These are phyloP conservation scores for Aspergillus sp. DNA, from an alignment of 2,329 filamentous ascomycete genomes.

Conservation along the genomic window DNA sequence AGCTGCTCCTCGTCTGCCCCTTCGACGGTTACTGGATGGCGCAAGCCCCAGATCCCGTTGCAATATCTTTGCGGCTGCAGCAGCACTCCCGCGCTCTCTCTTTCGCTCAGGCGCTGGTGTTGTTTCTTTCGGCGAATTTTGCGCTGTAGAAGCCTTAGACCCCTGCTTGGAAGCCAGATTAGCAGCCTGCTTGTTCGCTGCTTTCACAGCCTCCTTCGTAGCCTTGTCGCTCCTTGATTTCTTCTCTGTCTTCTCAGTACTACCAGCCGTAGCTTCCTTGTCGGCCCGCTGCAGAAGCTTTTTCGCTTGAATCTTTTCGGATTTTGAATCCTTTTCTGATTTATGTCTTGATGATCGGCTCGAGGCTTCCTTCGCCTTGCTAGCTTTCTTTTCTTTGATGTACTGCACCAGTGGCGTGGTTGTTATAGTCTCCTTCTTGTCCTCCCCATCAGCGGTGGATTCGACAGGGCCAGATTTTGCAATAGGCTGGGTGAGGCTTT, in stretches of 20 bases:
- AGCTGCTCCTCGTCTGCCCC: constrained; percentile 32
- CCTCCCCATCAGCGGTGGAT: constrained; percentile 49
- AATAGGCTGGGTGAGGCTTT: constrained; percentile 75
- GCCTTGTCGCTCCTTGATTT: constrained; percentile 54
- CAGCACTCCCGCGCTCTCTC: constrained; percentile 54
- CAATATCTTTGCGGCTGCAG: constrained; percentile 58
- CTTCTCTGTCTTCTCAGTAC: constrained; percentile 40
- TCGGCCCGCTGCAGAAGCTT: constrained; percentile 43
- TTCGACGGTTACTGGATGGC: constrained; percentile 44
- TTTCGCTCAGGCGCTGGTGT: constrained; percentile 52
- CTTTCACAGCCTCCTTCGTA: constrained; percentile 62
- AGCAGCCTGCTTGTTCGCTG: constrained; percentile 47
- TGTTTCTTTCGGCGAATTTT: constrained; percentile 25
- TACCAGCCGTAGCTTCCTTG: constrained; percentile 28
- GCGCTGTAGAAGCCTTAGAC: constrained; percentile 17
- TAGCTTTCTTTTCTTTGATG: constrained; percentile 87
- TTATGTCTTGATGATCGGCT: constrained; percentile 41
- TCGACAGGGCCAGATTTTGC: constrained; percentile 56
- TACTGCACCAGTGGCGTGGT: constrained; percentile 89
- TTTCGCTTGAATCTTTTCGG: constrained; percentile 42
- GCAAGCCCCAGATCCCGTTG: constrained; percentile 62
- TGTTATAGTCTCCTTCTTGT: constrained; percentile 63
- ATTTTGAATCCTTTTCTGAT: constrained; percentile 41
- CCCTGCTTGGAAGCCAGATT: constrained; percentile 32
- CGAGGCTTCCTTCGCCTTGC: constrained; percentile 62